A percentile compares a stretch with the other conserved stretches of the same genome.
phyloP scores from a whole-genome alignment of 2,329 filamentous ascomycete genomes.

The Colletotrichum scovillei region DNA sequence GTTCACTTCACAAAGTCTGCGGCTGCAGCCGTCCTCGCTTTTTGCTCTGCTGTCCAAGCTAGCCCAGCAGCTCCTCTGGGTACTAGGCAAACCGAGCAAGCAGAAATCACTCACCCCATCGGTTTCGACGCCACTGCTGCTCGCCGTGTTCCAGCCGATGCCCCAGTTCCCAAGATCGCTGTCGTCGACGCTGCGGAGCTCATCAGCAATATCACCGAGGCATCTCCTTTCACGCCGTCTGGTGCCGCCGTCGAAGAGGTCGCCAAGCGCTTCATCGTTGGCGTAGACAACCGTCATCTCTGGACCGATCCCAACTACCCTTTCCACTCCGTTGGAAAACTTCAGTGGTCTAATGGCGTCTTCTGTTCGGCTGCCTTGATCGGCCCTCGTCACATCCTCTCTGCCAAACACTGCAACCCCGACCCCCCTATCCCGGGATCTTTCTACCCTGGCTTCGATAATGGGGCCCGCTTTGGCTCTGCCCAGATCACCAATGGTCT shows the following conservation, averaged over 20 bases:
- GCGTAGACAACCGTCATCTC: not conserved
- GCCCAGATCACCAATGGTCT: not conserved
- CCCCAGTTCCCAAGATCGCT: not conserved
- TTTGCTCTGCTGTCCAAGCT: not conserved
- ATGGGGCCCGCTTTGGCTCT: not conserved
- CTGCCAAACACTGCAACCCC: constrained; percentile 41
- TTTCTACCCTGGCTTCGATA: not conserved
- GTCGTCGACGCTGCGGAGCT: not conserved
- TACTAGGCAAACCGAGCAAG: not conserved
- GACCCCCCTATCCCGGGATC: not conserved
- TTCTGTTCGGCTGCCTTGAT: constrained; percentile 41
- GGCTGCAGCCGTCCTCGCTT: too few species aligned
- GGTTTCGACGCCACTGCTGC: not conserved
- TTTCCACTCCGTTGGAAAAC: not conserved
- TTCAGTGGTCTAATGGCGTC: constrained; percentile 39
- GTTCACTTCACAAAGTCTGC: too few species aligned
- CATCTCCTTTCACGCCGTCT: not conserved
- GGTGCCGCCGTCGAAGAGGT: not conserved
- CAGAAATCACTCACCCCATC: not conserved
- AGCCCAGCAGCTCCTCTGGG: not conserved
- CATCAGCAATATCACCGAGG: not conserved
- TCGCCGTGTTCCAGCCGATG: not conserved
- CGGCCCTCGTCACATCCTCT: constrained; percentile 42
- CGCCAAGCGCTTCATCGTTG: not conserved
- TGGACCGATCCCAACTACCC: not conserved